Percentiles rank a stretch among this genome's conserved stretches.
phyloP scores from a whole-genome alignment of 768 basidiomycete genomes.

The Naganishia friedmannii region DNA sequence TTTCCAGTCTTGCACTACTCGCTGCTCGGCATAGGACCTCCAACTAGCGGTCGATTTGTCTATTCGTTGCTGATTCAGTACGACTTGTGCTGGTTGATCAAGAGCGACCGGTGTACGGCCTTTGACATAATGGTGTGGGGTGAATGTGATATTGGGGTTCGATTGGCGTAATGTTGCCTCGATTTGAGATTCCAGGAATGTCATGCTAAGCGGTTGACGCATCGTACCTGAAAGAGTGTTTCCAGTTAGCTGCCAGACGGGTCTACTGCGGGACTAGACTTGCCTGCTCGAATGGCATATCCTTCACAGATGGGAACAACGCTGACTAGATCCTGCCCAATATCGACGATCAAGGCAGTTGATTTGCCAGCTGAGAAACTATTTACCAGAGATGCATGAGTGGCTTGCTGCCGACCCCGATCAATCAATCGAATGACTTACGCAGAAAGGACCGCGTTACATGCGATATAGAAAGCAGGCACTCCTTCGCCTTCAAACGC shows the following conservation, averaged over 20 bases:
- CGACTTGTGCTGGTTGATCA: conserved; percentile 63
- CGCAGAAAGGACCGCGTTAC: conserved; percentile 90
- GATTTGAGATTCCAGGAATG: conserved; percentile 72
- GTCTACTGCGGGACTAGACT: conserved; percentile 12
- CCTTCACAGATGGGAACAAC: conserved; percentile 96
- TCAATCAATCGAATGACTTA: too few relatives aligned
- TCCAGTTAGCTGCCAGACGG: not conserved
- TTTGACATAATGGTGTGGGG: conserved; percentile 85
- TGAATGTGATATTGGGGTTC: conserved; percentile 60
- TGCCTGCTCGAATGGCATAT: conserved; percentile 93
- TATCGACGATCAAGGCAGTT: conserved; percentile 91
- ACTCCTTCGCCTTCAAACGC: conserved; percentile 86
- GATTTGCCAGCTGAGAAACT: conserved; percentile 97
- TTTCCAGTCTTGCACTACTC: conserved; percentile 90
- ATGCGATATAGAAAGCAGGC: conserved; percentile 94
- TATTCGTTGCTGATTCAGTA: conserved; percentile 71
- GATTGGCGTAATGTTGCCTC: conserved; percentile 61
- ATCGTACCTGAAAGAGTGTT: conserved; percentile 63
- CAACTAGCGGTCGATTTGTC: conserved; percentile 74
- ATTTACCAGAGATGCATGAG: not conserved
- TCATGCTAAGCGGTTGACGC: conserved; percentile 53
- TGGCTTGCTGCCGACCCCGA: conserved; percentile 13
- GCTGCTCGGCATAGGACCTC: conserved; percentile 71
- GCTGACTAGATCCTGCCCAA: conserved; percentile 82
- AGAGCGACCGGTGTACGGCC: conserved; percentile 69